phyloP scores from a whole-genome alignment of 176 grass and related monocot species.

The Eragrostis curvula region DNA sequence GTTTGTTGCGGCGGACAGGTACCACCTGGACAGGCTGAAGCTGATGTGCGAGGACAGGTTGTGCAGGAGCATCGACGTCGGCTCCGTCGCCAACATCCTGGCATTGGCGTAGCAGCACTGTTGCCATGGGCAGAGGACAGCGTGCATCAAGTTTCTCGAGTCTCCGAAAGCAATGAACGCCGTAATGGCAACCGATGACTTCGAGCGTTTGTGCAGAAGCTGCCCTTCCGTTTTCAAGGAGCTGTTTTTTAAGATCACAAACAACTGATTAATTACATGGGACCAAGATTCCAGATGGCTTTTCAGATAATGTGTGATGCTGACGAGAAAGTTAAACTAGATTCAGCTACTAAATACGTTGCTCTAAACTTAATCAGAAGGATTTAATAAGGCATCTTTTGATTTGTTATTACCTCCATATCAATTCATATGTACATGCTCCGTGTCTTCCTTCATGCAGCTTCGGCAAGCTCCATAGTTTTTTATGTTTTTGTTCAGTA shows the following conservation, averaged over 20 bases:
- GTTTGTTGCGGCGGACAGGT: slow-evolving; percentile 49
- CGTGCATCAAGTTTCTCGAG: slow-evolving; percentile 38
- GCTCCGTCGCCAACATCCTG: slow-evolving; percentile 36
- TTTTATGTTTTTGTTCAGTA: too few species aligned
- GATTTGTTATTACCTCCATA: too few species aligned
- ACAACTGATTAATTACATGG: too few species aligned
- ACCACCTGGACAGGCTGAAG: slow-evolving; percentile 43
- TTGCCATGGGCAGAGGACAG: slow-evolving; percentile 25
- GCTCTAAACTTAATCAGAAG: too few species aligned
- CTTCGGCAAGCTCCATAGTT: too few species aligned
- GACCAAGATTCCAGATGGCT: too few species aligned
- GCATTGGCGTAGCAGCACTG: slow-evolving; percentile 43
- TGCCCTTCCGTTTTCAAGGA: slow-evolving; percentile 20
- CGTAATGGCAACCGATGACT: slow-evolving; percentile 5
- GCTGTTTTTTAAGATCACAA: not conserved
- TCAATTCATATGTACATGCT: too few species aligned
- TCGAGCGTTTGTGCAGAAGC: slow-evolving; percentile 14
- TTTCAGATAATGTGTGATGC: too few species aligned
- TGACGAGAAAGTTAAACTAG: too few species aligned
- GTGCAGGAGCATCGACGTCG: slow-evolving; percentile 26
- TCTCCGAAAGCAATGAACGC: slow-evolving; percentile 19
- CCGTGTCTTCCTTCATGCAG: too few species aligned
- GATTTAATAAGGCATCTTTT: too few species aligned
- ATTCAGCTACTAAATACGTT: too few species aligned
- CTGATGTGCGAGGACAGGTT: slow-evolving; percentile 43